A percentile compares a stretch with the other conserved stretches of the same genome.
These are phyloP conservation scores for Boechera retrofracta DNA, from an alignment of 345 rosid genomes.

Conservation along the genomic window DNA sequence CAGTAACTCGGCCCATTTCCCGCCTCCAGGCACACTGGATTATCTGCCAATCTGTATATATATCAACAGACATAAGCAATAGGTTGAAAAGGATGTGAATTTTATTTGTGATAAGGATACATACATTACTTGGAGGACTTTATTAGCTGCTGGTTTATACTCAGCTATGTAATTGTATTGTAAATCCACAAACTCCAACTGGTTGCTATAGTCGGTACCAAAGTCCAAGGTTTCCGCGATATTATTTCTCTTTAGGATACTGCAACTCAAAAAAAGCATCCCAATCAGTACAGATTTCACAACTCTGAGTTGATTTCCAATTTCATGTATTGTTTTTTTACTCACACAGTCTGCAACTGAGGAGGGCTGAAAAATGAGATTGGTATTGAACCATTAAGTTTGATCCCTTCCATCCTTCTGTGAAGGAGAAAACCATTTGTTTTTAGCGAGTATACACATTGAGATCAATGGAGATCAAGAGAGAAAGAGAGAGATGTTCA, in stretches of 20 bases:
- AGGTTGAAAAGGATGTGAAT: background rate
- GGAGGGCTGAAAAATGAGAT: conserved; percentile 55
- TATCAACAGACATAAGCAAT: conserved; percentile 5
- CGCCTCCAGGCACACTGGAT: conserved; percentile 64
- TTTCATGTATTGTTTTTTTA: background rate
- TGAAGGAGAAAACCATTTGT: conserved; percentile 20
- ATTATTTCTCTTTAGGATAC: conserved; percentile 56
- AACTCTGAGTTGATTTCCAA: background rate
- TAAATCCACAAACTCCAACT: conserved; percentile 63
- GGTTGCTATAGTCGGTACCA: conserved; percentile 50
- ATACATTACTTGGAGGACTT: conserved; percentile 55
- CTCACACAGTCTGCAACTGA: conserved; percentile 77
- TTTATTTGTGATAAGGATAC: conserved; percentile 27
- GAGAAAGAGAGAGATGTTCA: conserved; percentile 35
- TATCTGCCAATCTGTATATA: conserved; percentile 64
- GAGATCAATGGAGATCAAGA: conserved; percentile 6
- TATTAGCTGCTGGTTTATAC: conserved; percentile 26
- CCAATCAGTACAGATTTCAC: background rate
- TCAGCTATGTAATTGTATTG: conserved; percentile 52
- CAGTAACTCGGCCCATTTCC: conserved; percentile 53
- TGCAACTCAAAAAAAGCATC: conserved; percentile 28
- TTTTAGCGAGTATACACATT: conserved; percentile 14
- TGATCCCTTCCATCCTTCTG: conserved; percentile 70
- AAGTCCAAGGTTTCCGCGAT: conserved; percentile 63
- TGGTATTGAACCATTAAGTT: conserved; percentile 65